Percentiles rank a stretch among this genome's conserved stretches.
phyloP scores from a whole-genome alignment of 345 rosid genomes.

The Boechera retrofracta region DNA sequence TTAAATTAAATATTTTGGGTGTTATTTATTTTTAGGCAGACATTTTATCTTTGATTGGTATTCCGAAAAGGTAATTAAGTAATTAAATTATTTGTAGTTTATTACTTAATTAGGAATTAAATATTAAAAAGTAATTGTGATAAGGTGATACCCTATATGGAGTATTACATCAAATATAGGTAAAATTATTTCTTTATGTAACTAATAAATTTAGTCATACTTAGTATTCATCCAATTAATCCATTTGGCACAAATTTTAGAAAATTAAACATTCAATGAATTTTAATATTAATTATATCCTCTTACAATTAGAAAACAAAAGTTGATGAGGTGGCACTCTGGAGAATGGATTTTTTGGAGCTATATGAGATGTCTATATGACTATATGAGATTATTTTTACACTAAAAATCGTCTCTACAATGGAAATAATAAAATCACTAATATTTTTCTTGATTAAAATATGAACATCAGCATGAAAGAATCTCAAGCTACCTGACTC shows the following conservation, averaged over 20 bases:
- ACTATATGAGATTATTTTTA: background rate
- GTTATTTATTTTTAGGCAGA: background rate
- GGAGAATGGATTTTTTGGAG: background rate
- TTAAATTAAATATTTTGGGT: background rate
- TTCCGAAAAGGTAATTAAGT: background rate
- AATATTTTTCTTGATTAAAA: constrained; percentile 1
- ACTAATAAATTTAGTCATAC: too few relatives aligned
- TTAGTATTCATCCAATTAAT: too few relatives aligned
- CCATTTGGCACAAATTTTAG: too few relatives aligned
- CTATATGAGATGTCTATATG: background rate
- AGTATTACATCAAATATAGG: too few relatives aligned
- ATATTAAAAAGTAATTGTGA: too few relatives aligned
- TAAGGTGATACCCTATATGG: background rate
- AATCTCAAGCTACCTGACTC: background rate
- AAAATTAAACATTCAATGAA: too few relatives aligned
- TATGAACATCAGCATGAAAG: constrained; percentile 4
- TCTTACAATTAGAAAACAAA: background rate
- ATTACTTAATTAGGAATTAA: background rate
- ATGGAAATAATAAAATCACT: background rate
- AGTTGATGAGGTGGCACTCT: background rate
- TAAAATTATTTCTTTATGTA: too few relatives aligned
- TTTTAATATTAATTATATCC: background rate
- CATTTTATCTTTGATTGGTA: background rate
- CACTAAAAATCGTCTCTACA: too few relatives aligned
- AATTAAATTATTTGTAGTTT: background rate